A percentile compares a stretch with the other conserved stretches of the same genome.
Evolutionary conservation across 2,329 filamentous ascomycete species (phyloP).

Genomic region (Tolypocladium inflatum): DNA sequence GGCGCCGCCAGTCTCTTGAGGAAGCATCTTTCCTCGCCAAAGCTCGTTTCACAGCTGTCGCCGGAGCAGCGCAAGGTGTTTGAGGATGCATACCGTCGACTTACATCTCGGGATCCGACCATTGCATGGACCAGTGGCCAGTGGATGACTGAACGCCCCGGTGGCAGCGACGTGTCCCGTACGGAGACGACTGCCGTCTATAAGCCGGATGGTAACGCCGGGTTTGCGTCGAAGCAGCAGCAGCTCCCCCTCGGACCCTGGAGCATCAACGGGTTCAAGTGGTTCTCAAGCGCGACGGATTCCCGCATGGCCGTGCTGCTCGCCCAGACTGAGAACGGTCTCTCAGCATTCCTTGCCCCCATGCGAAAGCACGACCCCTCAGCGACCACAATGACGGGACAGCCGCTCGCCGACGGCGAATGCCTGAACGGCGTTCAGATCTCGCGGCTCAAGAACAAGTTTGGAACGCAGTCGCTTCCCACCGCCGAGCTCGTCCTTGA

Average conservation of each 20-base stretch:
- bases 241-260: conserved; percentile 41
- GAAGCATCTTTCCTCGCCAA: conserved; percentile 26
- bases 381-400: conserved; percentile 18
- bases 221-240: conserved; percentile 9
- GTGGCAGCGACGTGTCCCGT: conserved; percentile 59
- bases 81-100: conserved; percentile 39
- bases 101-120: conserved; percentile 39
- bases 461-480: conserved; percentile 59
- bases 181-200: conserved; percentile 52
- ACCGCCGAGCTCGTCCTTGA: conserved; percentile 63
- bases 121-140: conserved; percentile 62
- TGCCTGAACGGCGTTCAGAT: conserved; percentile 60
- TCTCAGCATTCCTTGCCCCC: conserved; percentile 58
- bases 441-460: conserved; percentile 61
- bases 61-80: conserved; percentile 31
- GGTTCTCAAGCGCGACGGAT: conserved; percentile 25
- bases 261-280: conserved; percentile 59
- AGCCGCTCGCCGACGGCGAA: conserved; percentile 15
- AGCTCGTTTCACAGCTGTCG: conserved; percentile 16
- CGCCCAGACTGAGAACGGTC: conserved; percentile 40
- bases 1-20: conserved; percentile 45
- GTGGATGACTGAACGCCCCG: conserved; percentile 68
- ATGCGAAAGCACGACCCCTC: conserved; percentile 35
- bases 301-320: conserved; percentile 49
- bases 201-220: conserved; percentile 6